Conservation (phyloP, 139 green algal species). For the Yamagishiella unicocca region DNA sequence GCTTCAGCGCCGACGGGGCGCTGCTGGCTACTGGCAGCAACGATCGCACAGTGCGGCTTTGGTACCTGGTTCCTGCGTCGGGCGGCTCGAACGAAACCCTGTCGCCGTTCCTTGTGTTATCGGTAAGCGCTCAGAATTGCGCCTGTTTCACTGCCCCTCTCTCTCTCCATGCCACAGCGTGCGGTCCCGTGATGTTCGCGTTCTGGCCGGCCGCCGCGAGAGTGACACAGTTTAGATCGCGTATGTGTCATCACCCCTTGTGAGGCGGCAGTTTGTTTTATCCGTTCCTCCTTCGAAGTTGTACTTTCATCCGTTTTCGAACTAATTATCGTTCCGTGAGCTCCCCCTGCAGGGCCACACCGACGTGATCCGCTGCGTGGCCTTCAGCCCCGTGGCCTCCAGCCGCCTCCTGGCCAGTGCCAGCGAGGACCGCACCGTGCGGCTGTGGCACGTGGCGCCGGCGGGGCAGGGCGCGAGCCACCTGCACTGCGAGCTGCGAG, state of each 20-base stretch:
- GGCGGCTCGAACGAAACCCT: background rate
- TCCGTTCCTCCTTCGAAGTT: too few relatives aligned
- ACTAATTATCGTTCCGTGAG: background rate
- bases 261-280: too few relatives aligned
- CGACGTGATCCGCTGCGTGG: conserved; percentile 37
- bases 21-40: conserved; percentile 28
- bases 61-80: background rate
- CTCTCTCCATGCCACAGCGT: too few relatives aligned
- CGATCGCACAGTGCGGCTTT: conserved; percentile 34
- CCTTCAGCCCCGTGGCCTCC: conserved; percentile 29
- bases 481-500: conserved; percentile 30
- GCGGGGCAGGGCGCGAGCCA: conserved; percentile 29
- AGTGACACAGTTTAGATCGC: too few relatives aligned
- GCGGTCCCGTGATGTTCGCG: too few relatives aligned
- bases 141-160: background rate
- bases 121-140: background rate
- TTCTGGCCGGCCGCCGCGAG: too few relatives aligned
- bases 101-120: conserved; percentile 23
- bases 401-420: conserved; percentile 12
- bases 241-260: too few relatives aligned
- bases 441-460: conserved; percentile 30
- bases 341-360: conserved; percentile 23
- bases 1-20: conserved; percentile 21
- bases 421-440: conserved; percentile 38
- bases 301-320: too few relatives aligned